Evolutionary conservation across 352 stramenopile species (phyloP).

Genomic region (Achlya hypogyna): DNA sequence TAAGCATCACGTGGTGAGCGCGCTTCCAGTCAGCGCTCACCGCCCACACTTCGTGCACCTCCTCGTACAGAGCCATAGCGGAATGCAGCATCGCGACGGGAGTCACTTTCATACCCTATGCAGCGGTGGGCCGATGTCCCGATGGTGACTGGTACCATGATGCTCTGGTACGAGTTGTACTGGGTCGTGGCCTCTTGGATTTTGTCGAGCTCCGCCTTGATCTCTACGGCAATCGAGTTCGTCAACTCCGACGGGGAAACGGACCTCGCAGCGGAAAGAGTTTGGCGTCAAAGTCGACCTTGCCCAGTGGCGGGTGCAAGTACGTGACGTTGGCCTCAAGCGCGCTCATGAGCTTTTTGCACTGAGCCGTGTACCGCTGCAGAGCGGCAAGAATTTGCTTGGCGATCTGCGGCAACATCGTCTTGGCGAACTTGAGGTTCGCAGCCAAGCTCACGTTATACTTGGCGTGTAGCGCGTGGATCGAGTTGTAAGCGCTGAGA

Average conservation of each 20-base stretch:
- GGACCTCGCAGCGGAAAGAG: constrained; percentile 15
- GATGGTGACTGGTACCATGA: constrained; percentile 39
- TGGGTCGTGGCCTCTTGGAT: constrained; percentile 43
- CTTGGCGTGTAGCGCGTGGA: constrained; percentile 40
- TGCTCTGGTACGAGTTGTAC: constrained; percentile 65
- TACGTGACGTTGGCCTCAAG: constrained; percentile 31
- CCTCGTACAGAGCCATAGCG: constrained; percentile 34
- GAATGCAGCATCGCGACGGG: constrained; percentile 43
- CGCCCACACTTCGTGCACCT: constrained; percentile 46
- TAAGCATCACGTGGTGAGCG: constrained; percentile 43
- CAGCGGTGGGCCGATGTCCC: too few species aligned
- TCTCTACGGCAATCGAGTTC: constrained; percentile 31
- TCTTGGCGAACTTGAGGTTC: constrained; percentile 50
- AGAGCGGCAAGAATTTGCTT: constrained; percentile 52
- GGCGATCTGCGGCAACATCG: constrained; percentile 56
- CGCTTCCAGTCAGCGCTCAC: constrained; percentile 42
- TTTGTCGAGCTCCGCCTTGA: constrained; percentile 31
- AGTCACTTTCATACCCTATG: constrained; percentile 39
- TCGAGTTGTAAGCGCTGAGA: constrained; percentile 33
- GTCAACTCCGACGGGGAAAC: neutral
- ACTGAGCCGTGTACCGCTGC: constrained; percentile 41
- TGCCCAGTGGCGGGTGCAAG: constrained; percentile 28
- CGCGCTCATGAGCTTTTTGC: constrained; percentile 38
- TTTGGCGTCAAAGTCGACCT: constrained; percentile 54
- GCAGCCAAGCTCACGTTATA: constrained; percentile 39